These are phyloP conservation scores for Lablab purpureus DNA, from an alignment of 306 rosid genomes.

Conservation along the genomic window DNA sequence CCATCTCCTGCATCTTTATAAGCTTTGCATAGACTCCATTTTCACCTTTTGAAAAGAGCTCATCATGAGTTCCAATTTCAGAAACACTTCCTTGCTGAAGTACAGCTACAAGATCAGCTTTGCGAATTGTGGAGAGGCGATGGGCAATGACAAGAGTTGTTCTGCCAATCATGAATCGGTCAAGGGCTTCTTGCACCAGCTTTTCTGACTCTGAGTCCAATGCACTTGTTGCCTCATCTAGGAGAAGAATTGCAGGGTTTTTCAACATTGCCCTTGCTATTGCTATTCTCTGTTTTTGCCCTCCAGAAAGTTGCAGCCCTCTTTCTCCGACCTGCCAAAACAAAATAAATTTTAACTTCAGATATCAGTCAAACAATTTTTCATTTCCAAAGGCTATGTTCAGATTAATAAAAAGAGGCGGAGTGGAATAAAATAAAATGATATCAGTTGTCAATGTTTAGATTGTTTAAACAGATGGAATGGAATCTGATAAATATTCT, in stretches of 20 bases:
- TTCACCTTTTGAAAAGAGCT: slow-evolving; percentile 85
- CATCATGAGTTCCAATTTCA: slow-evolving; percentile 97
- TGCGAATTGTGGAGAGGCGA: slow-evolving; percentile 96
- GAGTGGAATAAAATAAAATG: background rate
- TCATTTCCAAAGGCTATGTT: background rate
- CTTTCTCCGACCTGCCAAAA: slow-evolving; percentile 96
- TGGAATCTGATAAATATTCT: background rate
- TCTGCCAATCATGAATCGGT: slow-evolving; percentile 97
- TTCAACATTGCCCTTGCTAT: slow-evolving; percentile 99
- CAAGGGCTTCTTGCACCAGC: slow-evolving; percentile 98
- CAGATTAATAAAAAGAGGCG: background rate
- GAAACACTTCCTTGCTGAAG: slow-evolving; percentile 93
- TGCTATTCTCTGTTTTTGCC: slow-evolving; percentile 98
- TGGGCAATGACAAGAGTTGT: slow-evolving; percentile 97
- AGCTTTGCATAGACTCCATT: slow-evolving; percentile 96
- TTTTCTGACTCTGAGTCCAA: slow-evolving; percentile 97
- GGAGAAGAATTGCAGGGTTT: slow-evolving; percentile 93
- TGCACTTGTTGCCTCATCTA: slow-evolving; percentile 99
- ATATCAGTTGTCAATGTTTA: background rate
- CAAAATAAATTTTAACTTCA: slow-evolving; percentile 4
- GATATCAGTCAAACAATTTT: background rate
- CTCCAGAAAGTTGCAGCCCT: slow-evolving; percentile 97
- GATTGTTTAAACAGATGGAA: background rate
- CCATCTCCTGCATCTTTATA: slow-evolving; percentile 88
- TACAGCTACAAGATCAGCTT: slow-evolving; percentile 97